Base-by-base conservation (phyloP, 257 asterid genomes). In the Penstemon eatonii region DNA sequence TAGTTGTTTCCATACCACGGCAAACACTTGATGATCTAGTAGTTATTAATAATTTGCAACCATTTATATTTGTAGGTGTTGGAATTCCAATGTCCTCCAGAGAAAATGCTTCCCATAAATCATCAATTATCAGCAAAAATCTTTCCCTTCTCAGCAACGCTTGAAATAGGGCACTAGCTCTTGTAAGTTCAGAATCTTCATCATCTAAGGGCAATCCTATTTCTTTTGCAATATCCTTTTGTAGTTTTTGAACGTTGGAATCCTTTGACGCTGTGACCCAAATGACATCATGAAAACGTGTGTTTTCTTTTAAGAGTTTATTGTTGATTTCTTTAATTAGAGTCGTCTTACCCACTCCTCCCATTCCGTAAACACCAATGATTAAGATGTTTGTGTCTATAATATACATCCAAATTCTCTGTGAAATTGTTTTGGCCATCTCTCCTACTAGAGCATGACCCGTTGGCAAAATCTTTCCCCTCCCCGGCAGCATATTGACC, bases 231-330 rank as follows among this genome's bases (percentile, higher is more conserved):
- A 72, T 72, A 51, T 73, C 67, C 44, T 68, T 68, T 4, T 72
- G 81, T 5, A 77, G 57, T 13, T 63, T 72, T 33, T 10, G 45
- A 4, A 51, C 37, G 57, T 68, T 63, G 37, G 72, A 67, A 39
- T 73, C 72, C 47, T 65, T 72, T 11, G 78, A 73, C 43, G 78
- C 75, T 2, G 78, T 67, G 46, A 68, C 78, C 78, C 78, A 77
- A 68, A 77, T 72, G 51, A 77, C 63, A 4, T 25, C n/a, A 44
- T 63, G 75, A 52, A 77, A 77, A 50, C 4, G 5, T 49, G 51
- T 43, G 4, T 66, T 19, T n/a, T 67, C 72, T 8, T 49, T 63
- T 52, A 73, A 39, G 13, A 77, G 42, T 36, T 64, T 56, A 38
- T 77, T 72, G 42, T 77, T 68, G 0, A 25, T 25, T 25, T 25